These are phyloP conservation scores for Neurospora africana DNA, from an alignment of 495 filamentous ascomycete species.

Conservation along the genomic window DNA sequence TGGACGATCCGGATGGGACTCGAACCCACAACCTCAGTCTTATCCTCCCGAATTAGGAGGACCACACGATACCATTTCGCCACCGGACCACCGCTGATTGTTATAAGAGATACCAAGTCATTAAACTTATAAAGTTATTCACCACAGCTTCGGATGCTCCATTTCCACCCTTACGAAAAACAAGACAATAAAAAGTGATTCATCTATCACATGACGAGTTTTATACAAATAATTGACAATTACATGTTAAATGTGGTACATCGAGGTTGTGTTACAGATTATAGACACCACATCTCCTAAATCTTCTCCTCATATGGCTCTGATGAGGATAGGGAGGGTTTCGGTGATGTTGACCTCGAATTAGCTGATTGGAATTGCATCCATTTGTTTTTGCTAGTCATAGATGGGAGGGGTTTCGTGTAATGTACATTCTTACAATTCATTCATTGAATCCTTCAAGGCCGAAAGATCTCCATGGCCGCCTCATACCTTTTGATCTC, in stretches of 20 bases:
- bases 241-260: no score
- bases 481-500: constrained; percentile 13
- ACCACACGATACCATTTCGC: constrained; percentile 39
- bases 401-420: no score
- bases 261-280: no score
- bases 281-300: no score
- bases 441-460: not conserved
- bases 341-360: no score
- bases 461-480: constrained; percentile 5
- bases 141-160: not conserved
- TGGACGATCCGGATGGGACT: constrained; percentile 35
- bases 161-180: not conserved
- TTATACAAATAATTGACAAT: no score
- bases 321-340: no score
- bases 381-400: no score
- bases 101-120: not conserved
- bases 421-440: not conserved
- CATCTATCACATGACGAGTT: no score
- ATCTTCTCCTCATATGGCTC: no score
- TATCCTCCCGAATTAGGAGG: constrained; percentile 27
- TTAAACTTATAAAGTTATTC: not conserved
- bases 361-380: no score
- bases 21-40: constrained; percentile 41
- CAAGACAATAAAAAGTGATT: not conserved
- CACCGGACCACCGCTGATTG: constrained; percentile 22